Conservation (phyloP, 306 rosid species). For the Leucaena leucocephala region DNA sequence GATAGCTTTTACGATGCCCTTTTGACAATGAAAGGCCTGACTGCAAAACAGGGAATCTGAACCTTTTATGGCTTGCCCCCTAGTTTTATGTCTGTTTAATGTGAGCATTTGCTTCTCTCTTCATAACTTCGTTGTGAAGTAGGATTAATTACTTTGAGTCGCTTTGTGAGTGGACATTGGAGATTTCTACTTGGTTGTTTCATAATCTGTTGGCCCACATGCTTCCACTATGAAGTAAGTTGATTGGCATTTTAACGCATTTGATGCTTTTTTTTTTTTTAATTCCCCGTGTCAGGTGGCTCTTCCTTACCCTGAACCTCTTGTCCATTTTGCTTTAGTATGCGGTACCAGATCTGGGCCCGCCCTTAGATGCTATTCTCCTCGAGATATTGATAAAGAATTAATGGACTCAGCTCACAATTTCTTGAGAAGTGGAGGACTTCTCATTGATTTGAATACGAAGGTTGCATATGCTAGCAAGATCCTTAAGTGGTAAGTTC, state of each 20-base stretch:
- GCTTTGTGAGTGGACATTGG: background rate
- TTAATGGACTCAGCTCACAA: constrained; percentile 62
- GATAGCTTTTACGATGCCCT: background rate
- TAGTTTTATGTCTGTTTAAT: constrained; percentile 1
- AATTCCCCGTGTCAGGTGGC: constrained; percentile 51
- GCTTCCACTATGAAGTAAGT: background rate
- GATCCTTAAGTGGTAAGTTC: constrained; percentile 73
- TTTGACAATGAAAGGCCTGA: background rate
- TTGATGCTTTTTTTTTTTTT: background rate
- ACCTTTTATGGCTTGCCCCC: background rate
- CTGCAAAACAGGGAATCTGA: background rate
- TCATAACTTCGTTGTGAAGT: background rate
- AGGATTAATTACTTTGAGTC: background rate
- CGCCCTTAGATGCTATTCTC: constrained; percentile 69
- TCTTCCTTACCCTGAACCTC: constrained; percentile 74
- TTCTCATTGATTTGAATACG: constrained; percentile 53
- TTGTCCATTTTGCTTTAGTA: constrained; percentile 71
- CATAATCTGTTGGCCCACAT: constrained; percentile 14
- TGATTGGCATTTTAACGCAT: background rate
- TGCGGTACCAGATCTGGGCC: constrained; percentile 82
- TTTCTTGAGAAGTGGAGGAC: constrained; percentile 67
- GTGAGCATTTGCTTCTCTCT: background rate
- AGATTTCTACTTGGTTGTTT: background rate
- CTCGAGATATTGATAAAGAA: constrained; percentile 71
- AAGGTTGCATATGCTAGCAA: constrained; percentile 56